Percentiles rank a stretch among this genome's conserved stretches.
phyloP scores from a whole-genome alignment of 441 rosid species.

The Euphorbia celastroides region DNA sequence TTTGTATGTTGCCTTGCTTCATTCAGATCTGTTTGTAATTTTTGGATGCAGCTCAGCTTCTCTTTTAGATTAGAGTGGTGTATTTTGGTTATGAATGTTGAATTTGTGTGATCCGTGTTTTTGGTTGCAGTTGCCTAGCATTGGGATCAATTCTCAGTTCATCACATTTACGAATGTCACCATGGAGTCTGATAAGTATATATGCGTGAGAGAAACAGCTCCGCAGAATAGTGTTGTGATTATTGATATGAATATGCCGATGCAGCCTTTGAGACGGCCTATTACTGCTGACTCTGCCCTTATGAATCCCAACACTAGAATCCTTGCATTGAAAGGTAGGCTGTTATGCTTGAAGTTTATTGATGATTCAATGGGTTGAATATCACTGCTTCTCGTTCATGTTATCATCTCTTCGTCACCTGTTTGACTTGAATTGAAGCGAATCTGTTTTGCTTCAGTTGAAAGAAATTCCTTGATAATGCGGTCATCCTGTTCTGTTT shows the following conservation, averaged over 20 bases:
- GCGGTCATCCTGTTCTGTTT: neutral
- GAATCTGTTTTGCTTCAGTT: neutral
- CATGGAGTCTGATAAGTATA: slow-evolving; percentile 62
- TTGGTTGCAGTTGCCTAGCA: slow-evolving; percentile 52
- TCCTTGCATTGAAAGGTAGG: slow-evolving; percentile 86
- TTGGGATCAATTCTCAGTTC: slow-evolving; percentile 83
- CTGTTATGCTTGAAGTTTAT: neutral
- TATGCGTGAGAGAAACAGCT: slow-evolving; percentile 76
- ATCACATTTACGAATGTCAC: slow-evolving; percentile 91
- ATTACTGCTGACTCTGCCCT: slow-evolving; percentile 98
- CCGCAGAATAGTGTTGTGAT: slow-evolving; percentile 98
- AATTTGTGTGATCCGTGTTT: slow-evolving; percentile 32
- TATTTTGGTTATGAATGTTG: slow-evolving; percentile 20
- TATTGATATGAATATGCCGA: slow-evolving; percentile 92
- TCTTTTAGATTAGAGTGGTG: neutral
- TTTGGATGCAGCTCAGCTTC: neutral
- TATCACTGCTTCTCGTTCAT: neutral
- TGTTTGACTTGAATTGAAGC: neutral
- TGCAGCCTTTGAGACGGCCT: slow-evolving; percentile 68
- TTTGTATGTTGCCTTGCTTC: neutral
- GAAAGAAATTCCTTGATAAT: neutral
- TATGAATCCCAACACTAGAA: slow-evolving; percentile 90
- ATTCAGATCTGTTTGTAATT: neutral
- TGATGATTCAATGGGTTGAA: neutral
- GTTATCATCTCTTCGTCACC: neutral